These are phyloP conservation scores for Meyerozyma guilliermondii DNA, from an alignment of 1,139 yeast genomes.

Conservation along the genomic window DNA sequence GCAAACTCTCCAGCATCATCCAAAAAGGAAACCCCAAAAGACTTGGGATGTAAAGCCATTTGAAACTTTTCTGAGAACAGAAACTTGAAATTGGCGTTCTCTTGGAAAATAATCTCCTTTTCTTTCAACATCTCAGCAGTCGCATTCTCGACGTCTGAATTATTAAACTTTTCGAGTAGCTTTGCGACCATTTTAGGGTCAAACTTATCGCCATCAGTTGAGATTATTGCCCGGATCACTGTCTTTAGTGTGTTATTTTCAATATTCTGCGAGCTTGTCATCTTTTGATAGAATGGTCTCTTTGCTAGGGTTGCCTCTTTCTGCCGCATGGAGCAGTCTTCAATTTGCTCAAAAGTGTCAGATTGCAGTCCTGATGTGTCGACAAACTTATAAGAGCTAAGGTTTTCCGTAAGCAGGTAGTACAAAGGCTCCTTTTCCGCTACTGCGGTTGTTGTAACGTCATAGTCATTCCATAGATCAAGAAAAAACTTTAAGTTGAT, in stretches of 20 bases:
- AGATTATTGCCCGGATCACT: conserved; percentile 53
- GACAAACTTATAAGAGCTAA: conserved; percentile 20
- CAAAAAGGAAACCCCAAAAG: conserved; percentile 36
- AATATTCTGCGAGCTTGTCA: neutral
- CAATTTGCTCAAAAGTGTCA: conserved; percentile 32
- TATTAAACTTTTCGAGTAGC: conserved; percentile 40
- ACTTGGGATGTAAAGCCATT: conserved; percentile 33
- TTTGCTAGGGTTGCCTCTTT: conserved; percentile 42
- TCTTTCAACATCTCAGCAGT: conserved; percentile 48
- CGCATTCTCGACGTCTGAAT: conserved; percentile 44
- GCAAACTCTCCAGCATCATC: conserved; percentile 42
- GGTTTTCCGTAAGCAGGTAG: conserved; percentile 22
- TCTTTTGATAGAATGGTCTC: conserved; percentile 31
- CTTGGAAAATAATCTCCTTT: conserved; percentile 47
- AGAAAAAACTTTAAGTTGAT: conserved; percentile 46
- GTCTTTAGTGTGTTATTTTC: conserved; percentile 21
- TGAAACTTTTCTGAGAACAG: conserved; percentile 54
- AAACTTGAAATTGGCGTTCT: conserved; percentile 44
- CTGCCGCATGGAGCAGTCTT: conserved; percentile 49
- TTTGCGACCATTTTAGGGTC: conserved; percentile 38
- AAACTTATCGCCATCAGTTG: conserved; percentile 48
- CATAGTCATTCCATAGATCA: conserved; percentile 54
- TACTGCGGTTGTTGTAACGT: conserved; percentile 11
- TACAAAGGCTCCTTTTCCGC: conserved; percentile 34
- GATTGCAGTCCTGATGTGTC: conserved; percentile 19